Percentiles rank a stretch among this genome's conserved stretches.
Conservation (phyloP, 2,329 filamentous ascomycete species). For the Colletotrichum trifolii region DNA sequence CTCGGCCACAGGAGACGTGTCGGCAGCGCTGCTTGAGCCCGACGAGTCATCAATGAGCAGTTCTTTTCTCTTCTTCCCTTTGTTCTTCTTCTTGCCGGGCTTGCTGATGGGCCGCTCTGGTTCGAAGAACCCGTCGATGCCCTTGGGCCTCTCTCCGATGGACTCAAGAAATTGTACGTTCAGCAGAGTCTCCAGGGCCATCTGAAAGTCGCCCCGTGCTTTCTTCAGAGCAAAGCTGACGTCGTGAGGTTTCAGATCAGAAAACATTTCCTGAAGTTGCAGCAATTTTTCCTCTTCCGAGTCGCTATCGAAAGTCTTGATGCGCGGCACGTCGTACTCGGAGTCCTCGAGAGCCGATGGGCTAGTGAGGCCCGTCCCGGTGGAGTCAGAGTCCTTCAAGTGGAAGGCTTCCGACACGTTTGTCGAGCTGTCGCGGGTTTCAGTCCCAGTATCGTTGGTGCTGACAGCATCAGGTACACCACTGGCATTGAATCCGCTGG, state of each 20-base stretch:
- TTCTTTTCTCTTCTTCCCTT: constrained; percentile 49
- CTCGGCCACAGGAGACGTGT: constrained; percentile 17
- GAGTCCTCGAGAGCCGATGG: constrained; percentile 26
- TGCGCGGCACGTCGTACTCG: constrained; percentile 34
- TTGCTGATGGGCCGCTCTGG: constrained; percentile 53
- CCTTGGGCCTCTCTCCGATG: constrained; percentile 71
- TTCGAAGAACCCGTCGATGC: constrained; percentile 84
- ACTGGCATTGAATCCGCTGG: constrained; percentile 81
- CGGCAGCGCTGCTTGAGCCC: constrained; percentile 32
- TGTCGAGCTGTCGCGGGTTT: constrained; percentile 39
- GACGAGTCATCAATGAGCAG: constrained; percentile 24
- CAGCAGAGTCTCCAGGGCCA: constrained; percentile 82
- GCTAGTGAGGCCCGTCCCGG: constrained; percentile 40
- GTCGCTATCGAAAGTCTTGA: constrained; percentile 47
- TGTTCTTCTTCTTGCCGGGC: constrained; percentile 42
- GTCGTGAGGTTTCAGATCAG: constrained; percentile 72
- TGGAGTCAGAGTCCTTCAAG: constrained; percentile 45
- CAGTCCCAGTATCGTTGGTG: constrained; percentile 39
- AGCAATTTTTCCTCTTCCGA: constrained; percentile 71
- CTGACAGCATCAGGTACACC: constrained; percentile 66
- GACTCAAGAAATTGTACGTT: constrained; percentile 83
- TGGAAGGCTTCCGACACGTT: constrained; percentile 43
- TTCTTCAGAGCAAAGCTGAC: constrained; percentile 76
- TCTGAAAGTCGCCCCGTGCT: constrained; percentile 72
- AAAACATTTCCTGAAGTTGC: constrained; percentile 77